Conservation (phyloP, 2,329 filamentous ascomycete genomes). For the Emmonsia crescens region DNA sequence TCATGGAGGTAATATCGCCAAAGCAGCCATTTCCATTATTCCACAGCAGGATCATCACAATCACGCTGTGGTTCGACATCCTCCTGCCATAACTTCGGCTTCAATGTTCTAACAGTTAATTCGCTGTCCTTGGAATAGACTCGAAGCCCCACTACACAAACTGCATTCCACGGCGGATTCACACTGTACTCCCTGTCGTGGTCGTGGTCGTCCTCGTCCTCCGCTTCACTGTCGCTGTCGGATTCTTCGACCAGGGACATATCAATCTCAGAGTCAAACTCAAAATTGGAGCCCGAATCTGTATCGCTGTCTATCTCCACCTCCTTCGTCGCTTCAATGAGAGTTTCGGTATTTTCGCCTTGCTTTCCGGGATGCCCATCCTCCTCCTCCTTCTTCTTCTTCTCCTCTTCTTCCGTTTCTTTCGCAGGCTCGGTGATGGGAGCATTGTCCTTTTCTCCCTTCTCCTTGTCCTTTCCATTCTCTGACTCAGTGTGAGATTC, state of each 20-base stretch:
- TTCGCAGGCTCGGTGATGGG: neutral
- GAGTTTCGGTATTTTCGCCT: neutral
- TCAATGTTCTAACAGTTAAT: constrained; percentile 44
- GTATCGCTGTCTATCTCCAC: constrained; percentile 19
- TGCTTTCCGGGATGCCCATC: neutral
- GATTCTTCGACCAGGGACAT: constrained; percentile 24
- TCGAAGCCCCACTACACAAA: constrained; percentile 48
- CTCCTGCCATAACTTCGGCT: constrained; percentile 28
- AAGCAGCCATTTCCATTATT: constrained; percentile 5
- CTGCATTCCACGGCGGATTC: constrained; percentile 45
- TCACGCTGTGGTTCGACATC: constrained; percentile 33
- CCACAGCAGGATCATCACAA: constrained; percentile 30
- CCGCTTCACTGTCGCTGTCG: constrained; percentile 2
- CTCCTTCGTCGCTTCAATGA: too few species aligned
- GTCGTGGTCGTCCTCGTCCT: constrained; percentile 11
- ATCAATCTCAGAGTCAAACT: constrained; percentile 34
- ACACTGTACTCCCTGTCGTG: neutral
- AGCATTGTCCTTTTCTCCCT: neutral
- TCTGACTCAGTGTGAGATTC: neutral
- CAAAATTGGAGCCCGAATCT: constrained; percentile 30
- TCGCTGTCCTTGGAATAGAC: constrained; percentile 45
- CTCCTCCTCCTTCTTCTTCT: neutral
- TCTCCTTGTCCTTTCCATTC: neutral
- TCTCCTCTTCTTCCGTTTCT: too few species aligned
- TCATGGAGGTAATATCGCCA: neutral